Evolutionary conservation across 139 green algal species (phyloP), one percentile per base, ranked within the genome.

Genomic region (Picochlorum sp.): DNA sequence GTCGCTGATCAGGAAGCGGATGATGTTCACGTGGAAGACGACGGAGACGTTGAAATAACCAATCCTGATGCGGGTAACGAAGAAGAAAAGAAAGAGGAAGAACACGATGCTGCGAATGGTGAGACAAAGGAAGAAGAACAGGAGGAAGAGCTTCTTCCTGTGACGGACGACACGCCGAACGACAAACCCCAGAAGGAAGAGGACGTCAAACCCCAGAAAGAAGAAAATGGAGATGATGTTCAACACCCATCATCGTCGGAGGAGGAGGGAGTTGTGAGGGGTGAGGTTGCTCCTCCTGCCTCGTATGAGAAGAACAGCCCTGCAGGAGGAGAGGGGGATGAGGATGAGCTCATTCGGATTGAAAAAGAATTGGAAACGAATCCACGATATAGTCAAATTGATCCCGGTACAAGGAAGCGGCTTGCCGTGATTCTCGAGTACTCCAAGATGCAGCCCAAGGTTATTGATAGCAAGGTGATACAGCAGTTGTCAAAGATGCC

Each of bases 391-490:
- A 41, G 9, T 41, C 34, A 41, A 13, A 41, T 41, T 41, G 34
- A 41, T 41, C 2, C 34, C 0, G 34, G 34, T 41, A 41, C 34
- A 2, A 41, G 10, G 34, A 41, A 41, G 55, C 18, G 16, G 55
- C 55, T 38, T 21, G 41, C 57, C 0, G 34, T 41, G 9, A 41
- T 41, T 41, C 34, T 41, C 7, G 34, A 41, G 34, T 55, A 20
- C n/a, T 10, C 47, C 15, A 57, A 73, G 58, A 54, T 45, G 45
- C 16, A 45, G 14, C 49, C 61, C 13, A 24, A 24, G 23, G 61
- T 38, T 6, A 28, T 75, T 21, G 68, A 75, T 41, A 51, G 56
- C 13, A 54, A 37, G 3, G 59, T 66, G 15, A 23, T 65, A 4
- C 23, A 34, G n/a, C 45, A 59, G 45, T 44, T 75, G 13, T 24